Evolutionary conservation across 768 basidiomycete genomes (phyloP).

Genomic region (Tricholoma sp.): DNA sequence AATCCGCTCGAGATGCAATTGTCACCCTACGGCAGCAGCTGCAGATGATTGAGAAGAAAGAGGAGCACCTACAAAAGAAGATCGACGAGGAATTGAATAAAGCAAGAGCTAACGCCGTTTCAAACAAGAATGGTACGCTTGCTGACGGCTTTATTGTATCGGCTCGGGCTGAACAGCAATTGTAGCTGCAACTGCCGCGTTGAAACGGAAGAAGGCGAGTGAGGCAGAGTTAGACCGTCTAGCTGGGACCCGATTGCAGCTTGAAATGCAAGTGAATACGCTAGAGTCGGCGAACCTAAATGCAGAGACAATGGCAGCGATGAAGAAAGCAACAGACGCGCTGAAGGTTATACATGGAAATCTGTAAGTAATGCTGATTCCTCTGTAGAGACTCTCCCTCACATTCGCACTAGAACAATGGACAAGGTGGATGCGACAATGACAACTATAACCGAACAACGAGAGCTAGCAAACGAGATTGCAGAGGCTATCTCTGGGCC

Average conservation of each 20-base stretch:
- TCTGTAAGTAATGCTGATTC: conserved; percentile 54
- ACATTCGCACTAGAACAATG: conserved; percentile 50
- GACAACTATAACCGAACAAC: conserved; percentile 83
- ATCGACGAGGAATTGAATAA: conserved; percentile 92
- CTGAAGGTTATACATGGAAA: conserved; percentile 86
- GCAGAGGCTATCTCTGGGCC: conserved; percentile 83
- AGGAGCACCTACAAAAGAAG: conserved; percentile 94
- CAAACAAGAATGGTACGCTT: conserved; percentile 87
- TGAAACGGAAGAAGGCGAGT: conserved; percentile 89
- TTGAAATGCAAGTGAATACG: conserved; percentile 96
- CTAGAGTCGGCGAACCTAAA: conserved; percentile 97
- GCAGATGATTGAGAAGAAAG: conserved; percentile 98
- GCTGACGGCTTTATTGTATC: not conserved
- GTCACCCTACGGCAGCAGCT: conserved; percentile 89
- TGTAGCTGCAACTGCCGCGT: conserved; percentile 80
- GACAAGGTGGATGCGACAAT: conserved; percentile 90
- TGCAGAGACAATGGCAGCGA: conserved; percentile 93
- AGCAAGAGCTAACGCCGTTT: conserved; percentile 88
- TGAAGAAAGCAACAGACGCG: conserved; percentile 93
- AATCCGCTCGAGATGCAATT: conserved; percentile 88
- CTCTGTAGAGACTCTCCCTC: not conserved
- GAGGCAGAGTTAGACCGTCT: conserved; percentile 86
- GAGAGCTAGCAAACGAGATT: conserved; percentile 90
- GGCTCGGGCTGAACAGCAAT: conserved; percentile 4
- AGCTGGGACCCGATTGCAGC: conserved; percentile 79